These are phyloP conservation scores for Clavispora fructus DNA, from an alignment of 805 yeast genomes.

Conservation along the genomic window DNA sequence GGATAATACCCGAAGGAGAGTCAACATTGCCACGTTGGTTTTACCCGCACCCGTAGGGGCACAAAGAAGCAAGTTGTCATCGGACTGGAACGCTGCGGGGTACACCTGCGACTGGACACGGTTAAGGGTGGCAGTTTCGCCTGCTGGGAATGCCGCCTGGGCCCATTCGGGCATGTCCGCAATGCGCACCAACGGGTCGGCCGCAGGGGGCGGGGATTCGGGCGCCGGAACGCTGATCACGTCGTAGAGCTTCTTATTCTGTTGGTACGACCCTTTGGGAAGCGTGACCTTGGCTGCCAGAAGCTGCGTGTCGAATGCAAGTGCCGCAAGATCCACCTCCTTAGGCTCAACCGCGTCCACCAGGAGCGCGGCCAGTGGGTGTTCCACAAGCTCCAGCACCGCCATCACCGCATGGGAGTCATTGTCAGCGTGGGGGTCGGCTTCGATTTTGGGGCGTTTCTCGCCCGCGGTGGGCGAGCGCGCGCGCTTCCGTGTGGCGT, in stretches of 20 bases:
- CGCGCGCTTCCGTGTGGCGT: neutral
- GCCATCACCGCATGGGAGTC: too few species aligned
- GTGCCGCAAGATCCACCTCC: constrained; percentile 56
- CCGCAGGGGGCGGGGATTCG: constrained; percentile 34
- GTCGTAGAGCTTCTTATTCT: constrained; percentile 70
- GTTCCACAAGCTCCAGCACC: too few species aligned
- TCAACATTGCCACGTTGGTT: constrained; percentile 90
- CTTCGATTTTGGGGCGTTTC: neutral
- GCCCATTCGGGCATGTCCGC: constrained; percentile 78
- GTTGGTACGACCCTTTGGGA: constrained; percentile 81
- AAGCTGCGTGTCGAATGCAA: constrained; percentile 65
- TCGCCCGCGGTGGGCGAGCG: neutral
- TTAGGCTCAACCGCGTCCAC: constrained; percentile 31
- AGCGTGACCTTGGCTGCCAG: constrained; percentile 66
- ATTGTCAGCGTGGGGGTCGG: too few species aligned
- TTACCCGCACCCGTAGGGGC: constrained; percentile 99
- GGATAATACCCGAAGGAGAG: constrained; percentile 60
- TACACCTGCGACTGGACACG: constrained; percentile 78
- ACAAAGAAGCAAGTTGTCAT: constrained; percentile 73
- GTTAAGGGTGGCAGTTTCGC: constrained; percentile 65
- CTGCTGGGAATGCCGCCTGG: constrained; percentile 61
- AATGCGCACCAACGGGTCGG: constrained; percentile 47
- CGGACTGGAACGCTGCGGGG: constrained; percentile 70
- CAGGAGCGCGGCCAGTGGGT: neutral
- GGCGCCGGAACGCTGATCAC: constrained; percentile 94